Percentiles rank a stretch among this genome's conserved stretches.
Conservation (phyloP, 495 filamentous ascomycete genomes). For the Sordaria brevicollis region DNA sequence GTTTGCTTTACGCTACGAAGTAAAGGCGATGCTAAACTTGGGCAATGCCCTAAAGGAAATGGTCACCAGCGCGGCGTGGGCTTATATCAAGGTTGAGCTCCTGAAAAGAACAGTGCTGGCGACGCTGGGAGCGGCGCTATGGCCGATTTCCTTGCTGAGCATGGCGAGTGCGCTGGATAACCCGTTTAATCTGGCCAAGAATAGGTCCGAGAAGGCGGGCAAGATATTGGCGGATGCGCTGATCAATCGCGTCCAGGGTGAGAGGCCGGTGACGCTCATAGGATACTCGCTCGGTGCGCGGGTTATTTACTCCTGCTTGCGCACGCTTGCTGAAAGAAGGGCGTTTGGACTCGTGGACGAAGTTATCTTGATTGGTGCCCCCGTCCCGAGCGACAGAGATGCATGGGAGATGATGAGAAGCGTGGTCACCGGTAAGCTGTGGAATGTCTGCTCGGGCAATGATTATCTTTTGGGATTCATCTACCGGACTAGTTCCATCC, state of each 20-base stretch:
- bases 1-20: constrained; percentile 76
- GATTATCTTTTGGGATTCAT: constrained; percentile 70
- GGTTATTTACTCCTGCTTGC: constrained; percentile 69
- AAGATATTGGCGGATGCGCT: constrained; percentile 74
- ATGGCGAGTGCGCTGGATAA: constrained; percentile 63
- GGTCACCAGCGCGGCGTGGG: constrained; percentile 63
- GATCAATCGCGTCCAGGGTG: constrained; percentile 74
- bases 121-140: constrained; percentile 58
- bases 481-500: constrained; percentile 66
- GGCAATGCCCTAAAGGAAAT: constrained; percentile 59
- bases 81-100: constrained; percentile 57
- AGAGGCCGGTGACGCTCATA: constrained; percentile 72
- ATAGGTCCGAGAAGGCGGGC: constrained; percentile 72
- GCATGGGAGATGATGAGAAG: constrained; percentile 61
- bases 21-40: constrained; percentile 60
- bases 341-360: constrained; percentile 75
- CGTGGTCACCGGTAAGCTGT: constrained; percentile 61
- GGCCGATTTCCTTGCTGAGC: constrained; percentile 65
- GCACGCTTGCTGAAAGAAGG: constrained; percentile 52
- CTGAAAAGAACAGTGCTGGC: constrained; percentile 68
- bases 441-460: constrained; percentile 70
- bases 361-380: constrained; percentile 73
- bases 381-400: constrained; percentile 52
- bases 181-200: constrained; percentile 69
- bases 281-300: constrained; percentile 80